Evolutionary conservation across 2,329 filamentous ascomycete genomes (phyloP).

Genomic region (Claviceps humidiphila): DNA sequence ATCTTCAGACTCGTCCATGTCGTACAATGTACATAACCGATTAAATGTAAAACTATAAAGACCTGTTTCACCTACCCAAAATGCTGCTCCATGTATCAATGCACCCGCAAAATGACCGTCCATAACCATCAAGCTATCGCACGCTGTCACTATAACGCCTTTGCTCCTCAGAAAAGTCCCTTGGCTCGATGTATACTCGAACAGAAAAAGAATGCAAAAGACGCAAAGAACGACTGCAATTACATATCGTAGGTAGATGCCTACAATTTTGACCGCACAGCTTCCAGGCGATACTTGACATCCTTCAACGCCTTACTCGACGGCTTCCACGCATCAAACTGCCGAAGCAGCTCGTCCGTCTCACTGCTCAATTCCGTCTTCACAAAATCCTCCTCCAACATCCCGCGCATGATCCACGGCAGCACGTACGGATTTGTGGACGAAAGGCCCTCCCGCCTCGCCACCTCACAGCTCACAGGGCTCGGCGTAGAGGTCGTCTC

Average conservation of each 20-base stretch:
- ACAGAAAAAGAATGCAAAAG: background rate
- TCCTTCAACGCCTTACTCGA: constrained; percentile 84
- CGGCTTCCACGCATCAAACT: constrained; percentile 93
- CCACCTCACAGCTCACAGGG: constrained; percentile 17
- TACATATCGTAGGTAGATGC: background rate
- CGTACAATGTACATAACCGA: too few species aligned
- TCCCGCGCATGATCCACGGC: constrained; percentile 88
- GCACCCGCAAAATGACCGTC: too few species aligned
- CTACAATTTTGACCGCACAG: constrained; percentile 70
- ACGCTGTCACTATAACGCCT: too few species aligned
- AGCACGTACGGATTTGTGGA: constrained; percentile 76
- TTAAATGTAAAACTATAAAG: too few species aligned
- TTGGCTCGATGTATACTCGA: background rate
- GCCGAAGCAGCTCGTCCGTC: constrained; percentile 61
- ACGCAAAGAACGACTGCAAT: background rate
- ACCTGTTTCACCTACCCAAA: too few species aligned
- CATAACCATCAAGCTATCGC: too few species aligned
- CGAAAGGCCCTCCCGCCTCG: constrained; percentile 19
- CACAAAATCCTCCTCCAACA: constrained; percentile 85
- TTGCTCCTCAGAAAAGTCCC: too few species aligned
- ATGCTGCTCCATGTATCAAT: too few species aligned
- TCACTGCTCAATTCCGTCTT: constrained; percentile 67
- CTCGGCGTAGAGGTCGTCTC: constrained; percentile 50
- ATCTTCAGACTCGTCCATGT: too few species aligned
- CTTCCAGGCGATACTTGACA: constrained; percentile 88